phyloP scores from a whole-genome alignment of 2,329 filamentous ascomycete species.

The Fusarium secorum region DNA sequence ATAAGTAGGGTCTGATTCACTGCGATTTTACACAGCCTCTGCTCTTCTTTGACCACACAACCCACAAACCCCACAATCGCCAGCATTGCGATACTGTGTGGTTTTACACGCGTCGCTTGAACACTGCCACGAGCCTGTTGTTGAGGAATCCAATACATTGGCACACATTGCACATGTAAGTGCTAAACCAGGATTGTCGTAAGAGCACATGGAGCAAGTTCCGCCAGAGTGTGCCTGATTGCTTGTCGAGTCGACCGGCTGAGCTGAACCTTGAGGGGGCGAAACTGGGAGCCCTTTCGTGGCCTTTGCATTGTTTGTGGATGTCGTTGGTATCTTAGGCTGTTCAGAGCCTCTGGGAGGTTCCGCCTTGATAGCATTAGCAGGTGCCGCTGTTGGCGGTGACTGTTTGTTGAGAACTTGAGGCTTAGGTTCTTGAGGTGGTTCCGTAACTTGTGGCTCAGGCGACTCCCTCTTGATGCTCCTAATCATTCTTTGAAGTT shows the following conservation, averaged over 20 bases:
- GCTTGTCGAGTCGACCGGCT: background rate
- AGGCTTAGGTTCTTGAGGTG: background rate
- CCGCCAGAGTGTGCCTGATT: background rate
- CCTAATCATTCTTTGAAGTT: slow-evolving; percentile 62
- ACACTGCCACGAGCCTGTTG: slow-evolving; percentile 71
- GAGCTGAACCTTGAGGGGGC: background rate
- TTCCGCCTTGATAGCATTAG: slow-evolving; percentile 24
- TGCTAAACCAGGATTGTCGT: slow-evolving; percentile 62
- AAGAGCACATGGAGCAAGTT: slow-evolving; percentile 72
- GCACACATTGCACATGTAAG: slow-evolving; percentile 74
- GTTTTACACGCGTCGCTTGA: slow-evolving; percentile 61
- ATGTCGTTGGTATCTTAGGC: background rate
- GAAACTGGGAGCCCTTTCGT: background rate
- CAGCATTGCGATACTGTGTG: slow-evolving; percentile 71
- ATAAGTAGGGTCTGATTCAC: background rate
- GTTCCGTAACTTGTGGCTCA: background rate
- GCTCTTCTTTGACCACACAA: slow-evolving; percentile 65
- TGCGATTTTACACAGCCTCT: background rate
- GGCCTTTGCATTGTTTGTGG: background rate
- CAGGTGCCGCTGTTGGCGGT: background rate
- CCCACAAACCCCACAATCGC: slow-evolving; percentile 74
- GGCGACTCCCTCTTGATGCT: slow-evolving; percentile 37
- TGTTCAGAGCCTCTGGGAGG: background rate
- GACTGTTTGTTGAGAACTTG: background rate
- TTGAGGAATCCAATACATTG: slow-evolving; percentile 68